phyloP scores from a whole-genome alignment of 2,329 filamentous ascomycete genomes.

The Fusarium sp. region DNA sequence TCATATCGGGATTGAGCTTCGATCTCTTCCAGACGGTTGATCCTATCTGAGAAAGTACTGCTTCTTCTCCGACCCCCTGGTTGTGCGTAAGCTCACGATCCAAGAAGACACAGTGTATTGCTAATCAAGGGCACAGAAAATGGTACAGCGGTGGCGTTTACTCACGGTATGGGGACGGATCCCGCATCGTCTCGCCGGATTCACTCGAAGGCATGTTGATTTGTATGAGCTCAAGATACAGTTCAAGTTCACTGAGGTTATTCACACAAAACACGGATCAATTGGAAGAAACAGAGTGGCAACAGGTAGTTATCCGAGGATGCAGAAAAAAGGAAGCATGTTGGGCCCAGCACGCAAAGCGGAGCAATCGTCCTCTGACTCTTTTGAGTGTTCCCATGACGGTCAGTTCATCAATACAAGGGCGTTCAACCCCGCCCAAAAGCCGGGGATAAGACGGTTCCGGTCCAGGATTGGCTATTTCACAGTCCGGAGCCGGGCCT shows the following conservation, averaged over 20 bases:
- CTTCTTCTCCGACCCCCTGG: conserved; percentile 42
- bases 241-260: conserved; percentile 13
- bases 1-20: conserved; percentile 56
- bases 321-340: conserved; percentile 4
- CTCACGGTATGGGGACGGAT: conserved; percentile 44
- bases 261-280: conserved; percentile 28
- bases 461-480: conserved; percentile 28
- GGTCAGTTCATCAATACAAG: conserved; percentile 8
- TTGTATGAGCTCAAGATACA: background rate
- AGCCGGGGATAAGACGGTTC: conserved; percentile 23
- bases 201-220: conserved; percentile 40
- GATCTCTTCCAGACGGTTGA: conserved; percentile 49
- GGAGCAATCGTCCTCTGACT: conserved; percentile 11
- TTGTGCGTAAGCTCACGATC: conserved; percentile 24
- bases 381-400: conserved; percentile 33
- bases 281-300: background rate
- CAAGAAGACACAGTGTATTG: background rate
- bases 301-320: background rate
- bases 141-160: conserved; percentile 6
- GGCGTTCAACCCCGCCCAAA: conserved; percentile 30
- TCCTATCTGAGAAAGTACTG: conserved; percentile 39
- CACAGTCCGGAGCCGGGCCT: conserved; percentile 40
- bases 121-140: background rate
- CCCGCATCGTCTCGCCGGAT: conserved; percentile 44
- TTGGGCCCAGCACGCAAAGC: conserved; percentile 15